Base-by-base conservation (phyloP, 2,329 filamentous ascomycete species). In the Colletotrichum sp. region DNA sequence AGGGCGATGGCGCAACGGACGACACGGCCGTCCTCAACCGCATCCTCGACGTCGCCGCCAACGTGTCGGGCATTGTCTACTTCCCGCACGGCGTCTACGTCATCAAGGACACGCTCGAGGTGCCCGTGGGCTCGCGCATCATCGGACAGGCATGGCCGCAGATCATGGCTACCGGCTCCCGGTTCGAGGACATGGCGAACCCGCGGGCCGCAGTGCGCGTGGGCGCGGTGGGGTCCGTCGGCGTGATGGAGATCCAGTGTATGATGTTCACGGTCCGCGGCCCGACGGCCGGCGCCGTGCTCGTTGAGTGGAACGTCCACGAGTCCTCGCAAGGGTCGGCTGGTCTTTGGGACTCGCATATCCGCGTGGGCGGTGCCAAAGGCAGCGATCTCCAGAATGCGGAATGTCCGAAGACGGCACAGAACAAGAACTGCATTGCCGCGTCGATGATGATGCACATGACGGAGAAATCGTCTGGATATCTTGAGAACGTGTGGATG, bases 291-390 rank as follows among this genome's bases (percentile, higher is more conserved):
- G 91, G 92, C 55, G 91, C 91, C 1, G 87, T 93, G 4, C 83
- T 95, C 8, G 89, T 94, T 71, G 86, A 95, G 79, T 94, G 91
- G 88, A 95, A 95, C 80, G 84, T 94, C 3, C 85, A 82, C 8
- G 84, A 84, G 10, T 78, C 77, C 1, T 63, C 60, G 7, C 80
- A 83, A 44, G 86, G 86, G 92, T 52, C 79, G 0, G 79, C 79
- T 3, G 80, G 71, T 5, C 57, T 78, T 39, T 79, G 76, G 75
- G 64, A 68, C 13, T 90, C 91, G 15, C 94, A 96, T 84, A 89
- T 94, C 83, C 85, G 89, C 6, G 86, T 90, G 69, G 88, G 86
- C 3, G 82, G 81, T 2, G 80, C 79, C 60, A 30, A 0, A 3
- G 80, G 80, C 3, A 77, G 76, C 24, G 55, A 81, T 18, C 75